Base-by-base conservation (phyloP, 2,329 filamentous ascomycete genomes). In the Aspergillus bombycis region DNA sequence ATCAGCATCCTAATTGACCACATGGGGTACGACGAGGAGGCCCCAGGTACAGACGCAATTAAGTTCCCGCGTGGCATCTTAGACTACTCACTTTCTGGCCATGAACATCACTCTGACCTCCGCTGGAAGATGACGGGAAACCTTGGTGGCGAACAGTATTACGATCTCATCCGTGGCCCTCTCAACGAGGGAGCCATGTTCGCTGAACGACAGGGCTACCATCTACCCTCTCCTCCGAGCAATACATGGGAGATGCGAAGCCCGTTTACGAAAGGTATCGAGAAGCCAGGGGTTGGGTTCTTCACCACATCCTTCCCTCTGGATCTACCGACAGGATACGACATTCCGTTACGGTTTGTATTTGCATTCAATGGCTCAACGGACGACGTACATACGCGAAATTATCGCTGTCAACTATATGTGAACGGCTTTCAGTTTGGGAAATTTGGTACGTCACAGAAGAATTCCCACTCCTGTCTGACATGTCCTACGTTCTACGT, bases 71-170 rank as follows among this genome's bases (percentile, higher is more conserved):
- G 84, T 19, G 85, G 85, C 11, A 81, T 87, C 60, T 71, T 87
- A 2, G 74, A 79, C 38, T 78, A 78, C 23, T 60, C 67, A n/a
- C 67, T 83, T 21, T 75, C 76, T 21, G 75, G 79, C 41, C 65
- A 71, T 21, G 71, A 74, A 0, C 14, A 23, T 9, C 68, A 72
- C 32, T 63, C 63, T 1, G 67, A 67, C 10, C 63, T 79, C 8
- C 67, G 67, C 2, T 87, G 84, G 84, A 86, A 85, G 66, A 66
- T 86, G 8, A 85, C 84, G 0, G 84, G 85, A 4, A 87, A 86
- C 63, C 75, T 86, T 0, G 82, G 82, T 4, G 85, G 84, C 16
- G 84, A 87, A 65, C 72, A 82, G 61, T 85, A 85, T 70, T 58
- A 61, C 3, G 84, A 87, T 64, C 70, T 77, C 1, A 74, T 74